Conservation (phyloP, 768 basidiomycete genomes). For the Serendipita vermifera region DNA sequence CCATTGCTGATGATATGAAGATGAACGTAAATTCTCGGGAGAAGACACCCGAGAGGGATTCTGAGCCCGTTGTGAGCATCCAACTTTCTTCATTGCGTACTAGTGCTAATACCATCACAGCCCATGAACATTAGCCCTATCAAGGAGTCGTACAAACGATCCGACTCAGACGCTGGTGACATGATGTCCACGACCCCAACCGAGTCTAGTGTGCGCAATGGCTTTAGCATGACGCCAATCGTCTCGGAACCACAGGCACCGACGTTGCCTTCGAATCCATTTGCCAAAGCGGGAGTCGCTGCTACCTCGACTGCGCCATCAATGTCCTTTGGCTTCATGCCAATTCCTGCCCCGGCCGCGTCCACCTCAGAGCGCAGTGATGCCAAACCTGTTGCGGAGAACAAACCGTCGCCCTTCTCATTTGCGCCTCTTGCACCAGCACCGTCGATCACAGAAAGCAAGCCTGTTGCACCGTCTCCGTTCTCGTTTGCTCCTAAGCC, state of each 20-base stretch:
- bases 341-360: neutral
- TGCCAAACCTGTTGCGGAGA: neutral
- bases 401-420: neutral
- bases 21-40: no score
- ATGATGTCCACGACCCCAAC: slow-evolving; percentile 4
- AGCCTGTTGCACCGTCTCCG: neutral
- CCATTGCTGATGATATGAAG: no score
- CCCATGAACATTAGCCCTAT: slow-evolving; percentile 7
- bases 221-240: neutral
- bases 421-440: neutral
- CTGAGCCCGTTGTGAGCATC: no score
- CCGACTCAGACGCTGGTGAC: neutral
- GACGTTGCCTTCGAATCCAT: neutral
- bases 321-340: neutral
- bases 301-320: neutral
- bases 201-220: neutral
- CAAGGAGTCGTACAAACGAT: neutral
- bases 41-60: no score
- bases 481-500: neutral
- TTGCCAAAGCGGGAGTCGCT: neutral
- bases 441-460: neutral
- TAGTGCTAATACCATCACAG: no score
- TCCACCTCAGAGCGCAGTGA: neutral
- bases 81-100: no score
- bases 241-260: no score